phyloP scores from a whole-genome alignment of 2,329 filamentous ascomycete species.

The Fusarium papillatum region DNA sequence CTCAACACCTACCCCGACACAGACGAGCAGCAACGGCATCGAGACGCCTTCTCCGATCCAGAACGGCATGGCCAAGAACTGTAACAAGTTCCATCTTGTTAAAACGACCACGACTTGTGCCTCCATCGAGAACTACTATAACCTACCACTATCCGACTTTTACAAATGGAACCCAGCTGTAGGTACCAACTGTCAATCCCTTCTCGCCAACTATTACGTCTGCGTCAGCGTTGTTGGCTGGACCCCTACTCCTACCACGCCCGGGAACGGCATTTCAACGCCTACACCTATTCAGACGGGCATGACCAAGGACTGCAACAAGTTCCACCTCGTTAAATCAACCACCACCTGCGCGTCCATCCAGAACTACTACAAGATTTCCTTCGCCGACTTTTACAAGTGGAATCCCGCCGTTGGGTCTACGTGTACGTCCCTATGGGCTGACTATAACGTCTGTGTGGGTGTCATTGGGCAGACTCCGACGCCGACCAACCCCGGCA shows the following conservation, averaged over 20 bases:
- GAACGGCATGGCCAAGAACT: constrained; percentile 22
- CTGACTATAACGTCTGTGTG: not conserved
- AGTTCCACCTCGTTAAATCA: not conserved
- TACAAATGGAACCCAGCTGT: not conserved
- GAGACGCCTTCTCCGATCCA: not conserved
- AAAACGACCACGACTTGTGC: not conserved
- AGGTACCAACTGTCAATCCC: not conserved
- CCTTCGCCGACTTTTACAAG: not conserved
- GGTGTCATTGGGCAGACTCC: not conserved
- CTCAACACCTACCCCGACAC: not conserved
- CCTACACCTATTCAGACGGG: not conserved
- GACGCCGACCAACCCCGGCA: not conserved
- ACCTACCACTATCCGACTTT: not conserved
- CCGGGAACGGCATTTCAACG: not conserved
- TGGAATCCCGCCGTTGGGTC: not conserved
- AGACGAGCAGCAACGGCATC: not conserved
- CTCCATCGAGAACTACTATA: not conserved
- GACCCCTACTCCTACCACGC: not conserved
- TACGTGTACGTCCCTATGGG: not conserved
- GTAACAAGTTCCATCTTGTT: constrained; percentile 26
- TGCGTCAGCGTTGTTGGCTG: not conserved
- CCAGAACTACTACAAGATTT: not conserved
- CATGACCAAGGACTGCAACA: not conserved
- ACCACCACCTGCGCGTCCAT: not conserved
- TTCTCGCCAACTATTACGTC: not conserved